Base-by-base conservation (phyloP, 768 basidiomycete species). In the Boletus tylopilopsis region DNA sequence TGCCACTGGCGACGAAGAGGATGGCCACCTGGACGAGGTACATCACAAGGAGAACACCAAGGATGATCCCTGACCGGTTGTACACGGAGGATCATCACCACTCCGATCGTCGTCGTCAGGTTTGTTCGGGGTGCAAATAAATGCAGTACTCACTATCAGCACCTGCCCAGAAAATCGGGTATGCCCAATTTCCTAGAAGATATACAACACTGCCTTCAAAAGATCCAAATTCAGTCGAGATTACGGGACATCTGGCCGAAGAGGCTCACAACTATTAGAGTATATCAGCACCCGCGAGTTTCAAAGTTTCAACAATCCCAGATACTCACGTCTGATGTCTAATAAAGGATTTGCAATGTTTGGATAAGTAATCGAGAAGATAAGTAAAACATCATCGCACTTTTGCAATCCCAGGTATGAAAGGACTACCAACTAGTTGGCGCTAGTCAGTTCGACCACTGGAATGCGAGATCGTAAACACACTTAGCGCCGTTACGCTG, bases 1-100 rank as follows among this genome's bases (percentile, higher is more conserved):
- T 29, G 24, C 33, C 12, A 29, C 33, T 21, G 19, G 19, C 29
- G 10, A 42, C 27, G 16, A 49, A 6, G 6, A 52, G 21, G 8
- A 49, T 9, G 39, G 37, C 18, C 6, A 53, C 5, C 23, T 39
- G 21, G 2, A 43, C 2, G 5, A 36, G 11, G 32, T 48, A 53
- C 3, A 49, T 18, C 33, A 44, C 37, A 10, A 53, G 42, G 11
- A 53, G 51, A 6, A 34, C 7, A 7, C 23, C 18, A 3, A 53
- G 46, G 25, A 48, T 33, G 19, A 53, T 33, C 45, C 23, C 43
- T 15, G 51, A 52, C 18, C 30, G 37, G 34, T 45, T 40, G 16
- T 45, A 40, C 43, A 4, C 43, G 43, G 18, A 49, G 34, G 16
- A 49, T 9, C 48, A 49, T 49, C 23, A 30, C 16, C 27, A 42